These are phyloP conservation scores for Fragilaria radians DNA, from an alignment of 108 stramenopile species.

Conservation along the genomic window DNA sequence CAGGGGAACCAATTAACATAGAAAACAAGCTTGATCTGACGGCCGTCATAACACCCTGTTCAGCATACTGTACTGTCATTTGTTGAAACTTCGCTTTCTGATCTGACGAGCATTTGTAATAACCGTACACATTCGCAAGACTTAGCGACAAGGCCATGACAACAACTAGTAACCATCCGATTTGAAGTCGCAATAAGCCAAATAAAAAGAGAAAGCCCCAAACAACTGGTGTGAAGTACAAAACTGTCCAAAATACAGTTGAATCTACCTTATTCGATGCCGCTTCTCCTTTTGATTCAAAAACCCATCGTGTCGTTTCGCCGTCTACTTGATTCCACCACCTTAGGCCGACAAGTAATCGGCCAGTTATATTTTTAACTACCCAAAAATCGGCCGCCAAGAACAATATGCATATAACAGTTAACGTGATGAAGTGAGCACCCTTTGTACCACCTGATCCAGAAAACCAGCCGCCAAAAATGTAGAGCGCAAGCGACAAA, in stretches of 20 bases:
- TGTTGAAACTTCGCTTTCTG: conserved; percentile 72
- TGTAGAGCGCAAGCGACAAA: conserved; percentile 74
- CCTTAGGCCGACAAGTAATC: conserved; percentile 87
- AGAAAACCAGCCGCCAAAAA: conserved; percentile 74
- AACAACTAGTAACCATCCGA: conserved; percentile 86
- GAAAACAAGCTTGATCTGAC: conserved; percentile 25
- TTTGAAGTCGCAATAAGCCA: conserved; percentile 67
- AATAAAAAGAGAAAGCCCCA: conserved; percentile 71
- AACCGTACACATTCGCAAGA: conserved; percentile 91
- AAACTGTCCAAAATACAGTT: conserved; percentile 87
- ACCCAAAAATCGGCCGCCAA: conserved; percentile 97
- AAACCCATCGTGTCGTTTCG: conserved; percentile 86
- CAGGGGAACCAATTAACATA: conserved; percentile 12
- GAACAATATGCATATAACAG: conserved; percentile 87
- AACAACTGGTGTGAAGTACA: conserved; percentile 79
- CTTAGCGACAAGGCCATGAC: conserved; percentile 73
- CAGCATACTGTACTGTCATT: conserved; percentile 56
- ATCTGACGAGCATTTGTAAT: conserved; percentile 90
- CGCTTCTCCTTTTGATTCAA: conserved; percentile 55
- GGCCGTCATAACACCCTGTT: conserved; percentile 56
- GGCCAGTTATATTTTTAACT: conserved; percentile 87
- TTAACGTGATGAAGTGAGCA: conserved; percentile 80
- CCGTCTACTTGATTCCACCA: conserved; percentile 97
- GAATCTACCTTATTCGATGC: conserved; percentile 67
- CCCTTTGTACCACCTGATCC: conserved; percentile 12